A percentile compares a stretch with the other conserved stretches of the same genome.
Conservation (phyloP, 2,329 filamentous ascomycete genomes). For the Aureobasidium sp. region DNA sequence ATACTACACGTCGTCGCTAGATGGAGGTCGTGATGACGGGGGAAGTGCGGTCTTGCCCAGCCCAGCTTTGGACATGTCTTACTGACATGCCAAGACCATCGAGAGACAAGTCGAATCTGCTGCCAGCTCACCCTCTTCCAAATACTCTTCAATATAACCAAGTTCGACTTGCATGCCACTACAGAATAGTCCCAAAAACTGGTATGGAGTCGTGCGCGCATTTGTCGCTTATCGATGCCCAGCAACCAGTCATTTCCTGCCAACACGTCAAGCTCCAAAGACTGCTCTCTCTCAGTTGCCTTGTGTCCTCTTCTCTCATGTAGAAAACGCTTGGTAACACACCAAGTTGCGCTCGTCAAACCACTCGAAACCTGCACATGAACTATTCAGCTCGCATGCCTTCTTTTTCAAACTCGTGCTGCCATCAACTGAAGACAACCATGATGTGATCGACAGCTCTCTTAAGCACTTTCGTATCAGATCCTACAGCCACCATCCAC, state of each 20-base stretch:
- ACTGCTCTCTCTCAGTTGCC: not conserved
- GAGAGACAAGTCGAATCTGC: not conserved
- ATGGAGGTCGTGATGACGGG: constrained; percentile 5
- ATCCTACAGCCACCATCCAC: not conserved
- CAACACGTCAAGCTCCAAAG: not conserved
- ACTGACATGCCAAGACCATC: not conserved
- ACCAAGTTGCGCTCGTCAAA: not conserved
- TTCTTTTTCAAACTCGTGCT: not conserved
- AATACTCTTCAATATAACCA: not conserved
- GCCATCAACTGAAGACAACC: not conserved
- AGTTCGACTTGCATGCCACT: no score
- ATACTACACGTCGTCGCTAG: constrained; percentile 1
- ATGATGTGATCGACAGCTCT: not conserved
- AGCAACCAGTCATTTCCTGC: not conserved
- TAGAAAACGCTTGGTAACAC: not conserved
- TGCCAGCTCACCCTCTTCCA: not conserved
- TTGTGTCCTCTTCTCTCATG: not conserved
- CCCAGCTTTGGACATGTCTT: not conserved
- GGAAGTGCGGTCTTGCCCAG: not conserved
- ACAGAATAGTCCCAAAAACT: not conserved
- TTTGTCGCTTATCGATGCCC: not conserved
- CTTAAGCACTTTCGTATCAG: not conserved
- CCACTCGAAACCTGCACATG: not conserved
- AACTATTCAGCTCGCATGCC: not conserved
- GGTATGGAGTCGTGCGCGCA: not conserved